Base-by-base conservation (phyloP, 2,329 filamentous ascomycete species). In the Thelonectria rubi region DNA sequence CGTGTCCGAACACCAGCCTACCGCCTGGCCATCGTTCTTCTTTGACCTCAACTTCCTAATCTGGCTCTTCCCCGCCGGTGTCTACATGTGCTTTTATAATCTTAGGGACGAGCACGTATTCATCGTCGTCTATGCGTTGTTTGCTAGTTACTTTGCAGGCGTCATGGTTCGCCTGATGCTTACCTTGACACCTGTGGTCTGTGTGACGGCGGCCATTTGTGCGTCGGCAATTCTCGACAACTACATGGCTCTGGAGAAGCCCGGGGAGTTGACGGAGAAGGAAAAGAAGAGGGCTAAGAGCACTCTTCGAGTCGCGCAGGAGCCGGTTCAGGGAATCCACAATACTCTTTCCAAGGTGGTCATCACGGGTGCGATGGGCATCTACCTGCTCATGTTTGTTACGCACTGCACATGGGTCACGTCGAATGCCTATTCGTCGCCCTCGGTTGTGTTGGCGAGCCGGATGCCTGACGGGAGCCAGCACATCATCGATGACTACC, bases 131-230 rank as follows among this genome's bases (percentile, higher is more conserved):
- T 99, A 99, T 76, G 89, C 94, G n/a, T 88, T 99, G 47, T 90
- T 98, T 66, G 92, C 93, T 68, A 97, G 93, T 80, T 99, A 99
- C 84, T 99, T 99, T 74, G 93, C 96, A 21, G 95, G 95, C 76
- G 96, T 99, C 80, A 99, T 99, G 95, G 95, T 99, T 64, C 93
- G 95, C 80, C 83, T 99, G 73, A 99, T 99, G 95, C 87, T 99
- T 65, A 99, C 95, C 0, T 82, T 99, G 69, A 99, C 95, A 1
- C 95, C 95, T 1, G 90, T 99, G 68, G 95, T 99, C 52, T 99
- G 95, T 78, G 93, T 97, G 68, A 91, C 95, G 43, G 93, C 94
- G 56, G 95, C 94, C 46, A 88, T 99, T 72, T 92, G 93, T 15
- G 82, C 93, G 43, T 98, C 95, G 17, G 88, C 91, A 69, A 90